These are phyloP conservation scores for Mucor saturninus DNA, from an alignment of 371 early-diverging fungal genomes.

Conservation along the genomic window DNA sequence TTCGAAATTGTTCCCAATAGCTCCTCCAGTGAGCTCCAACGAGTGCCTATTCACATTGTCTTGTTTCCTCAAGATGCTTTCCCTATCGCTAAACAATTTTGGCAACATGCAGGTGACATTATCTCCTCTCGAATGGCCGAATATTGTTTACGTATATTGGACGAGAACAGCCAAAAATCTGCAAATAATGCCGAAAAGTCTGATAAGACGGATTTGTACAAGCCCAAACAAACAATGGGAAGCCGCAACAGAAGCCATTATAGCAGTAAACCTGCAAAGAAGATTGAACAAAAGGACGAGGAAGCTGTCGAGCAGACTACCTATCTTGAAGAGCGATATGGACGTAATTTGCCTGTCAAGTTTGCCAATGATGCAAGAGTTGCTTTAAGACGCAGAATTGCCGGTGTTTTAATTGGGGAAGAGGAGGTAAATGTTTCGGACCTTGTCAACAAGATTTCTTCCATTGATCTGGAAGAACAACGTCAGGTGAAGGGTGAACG, in stretches of 20 bases:
- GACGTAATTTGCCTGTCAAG: slow-evolving; percentile 80
- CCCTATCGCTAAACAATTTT: slow-evolving; percentile 83
- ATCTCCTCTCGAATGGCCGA: slow-evolving; percentile 89
- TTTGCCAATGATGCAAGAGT: slow-evolving; percentile 77
- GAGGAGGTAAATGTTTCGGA: slow-evolving; percentile 21
- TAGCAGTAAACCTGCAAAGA: slow-evolving; percentile 12
- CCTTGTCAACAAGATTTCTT: slow-evolving; percentile 36
- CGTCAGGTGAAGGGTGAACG: slow-evolving; percentile 45
- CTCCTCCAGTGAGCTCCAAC: slow-evolving; percentile 29
- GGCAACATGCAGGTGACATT: slow-evolving; percentile 95
- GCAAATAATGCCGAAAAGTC: neutral
- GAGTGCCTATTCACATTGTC: slow-evolving; percentile 67
- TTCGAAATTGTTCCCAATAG: slow-evolving; percentile 55
- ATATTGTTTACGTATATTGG: slow-evolving; percentile 73
- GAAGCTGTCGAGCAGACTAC: slow-evolving; percentile 53
- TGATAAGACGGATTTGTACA: slow-evolving; percentile 8
- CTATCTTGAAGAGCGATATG: slow-evolving; percentile 92
- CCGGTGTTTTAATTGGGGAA: slow-evolving; percentile 69
- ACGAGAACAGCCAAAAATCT: slow-evolving; percentile 38
- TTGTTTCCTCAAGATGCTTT: slow-evolving; percentile 75
- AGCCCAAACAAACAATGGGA: slow-evolving; percentile 24
- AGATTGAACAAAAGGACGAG: slow-evolving; percentile 30
- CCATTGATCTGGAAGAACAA: slow-evolving; percentile 30
- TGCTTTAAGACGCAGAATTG: slow-evolving; percentile 80
- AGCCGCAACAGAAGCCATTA: slow-evolving; percentile 31